Evolutionary conservation across 2,329 filamentous ascomycete genomes (phyloP), one percentile per base, ranked within the genome.

Genomic region (Claviceps sp.): DNA sequence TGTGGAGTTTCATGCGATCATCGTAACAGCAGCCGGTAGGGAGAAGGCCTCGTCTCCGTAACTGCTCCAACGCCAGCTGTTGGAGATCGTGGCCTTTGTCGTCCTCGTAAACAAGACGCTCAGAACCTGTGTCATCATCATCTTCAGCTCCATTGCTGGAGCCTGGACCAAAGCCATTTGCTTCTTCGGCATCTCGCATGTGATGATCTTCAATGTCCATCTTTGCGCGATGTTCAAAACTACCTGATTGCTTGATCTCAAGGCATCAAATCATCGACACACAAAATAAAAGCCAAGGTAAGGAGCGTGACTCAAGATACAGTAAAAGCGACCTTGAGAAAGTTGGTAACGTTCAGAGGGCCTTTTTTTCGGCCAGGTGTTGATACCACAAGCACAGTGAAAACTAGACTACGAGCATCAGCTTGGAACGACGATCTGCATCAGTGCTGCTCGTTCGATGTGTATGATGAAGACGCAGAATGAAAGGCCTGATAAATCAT

Each of bases 1-100:
- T 86, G 65, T 98, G 93, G 54, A 94, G 85, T 54, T 93, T 88
- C 93, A 98, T 98, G 36, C 91, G 82, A 52, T 88, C 83, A 69
- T 98, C 93, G 64, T 97, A 98, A 58, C 87, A 91, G 55, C 85
- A 81, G 3, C 87, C 87, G 0, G 86, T 90, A 0, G 84, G 79
- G 1, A 87, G 71, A 26, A 79, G 67, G 2, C 74, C 73, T 39
- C 68, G 71, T 52, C 69, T 68, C 14, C 64, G 64, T 49, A 73
- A 58, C 49, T 69, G 65, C 2, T 66, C 67, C 2, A 64, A 59
- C 6, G 66, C 66, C 2, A 71, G 60, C 9, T 67, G 63, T 16
- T 68, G 67, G 2, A 66, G 65, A 9, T 66, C 66, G 1, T 64
- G 61, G 14, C 65, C 64, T 14, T 60, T 66, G 13, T 67, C 67